Conservation (phyloP, 1,284 basidiomycete genomes). For the Sphaerobolus stellatus region DNA sequence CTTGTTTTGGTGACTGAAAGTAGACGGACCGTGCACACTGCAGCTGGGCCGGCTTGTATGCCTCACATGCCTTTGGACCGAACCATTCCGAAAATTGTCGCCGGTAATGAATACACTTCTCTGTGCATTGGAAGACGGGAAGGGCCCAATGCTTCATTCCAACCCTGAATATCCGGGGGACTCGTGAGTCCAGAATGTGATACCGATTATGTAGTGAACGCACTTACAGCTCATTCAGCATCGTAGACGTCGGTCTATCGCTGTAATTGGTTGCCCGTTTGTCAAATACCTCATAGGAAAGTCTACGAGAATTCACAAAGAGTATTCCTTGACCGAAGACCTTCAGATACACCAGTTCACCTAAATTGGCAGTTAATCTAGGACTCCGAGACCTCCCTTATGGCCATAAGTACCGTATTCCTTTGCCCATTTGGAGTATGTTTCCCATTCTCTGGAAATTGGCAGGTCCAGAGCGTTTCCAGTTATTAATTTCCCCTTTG, state of each 20-base stretch:
- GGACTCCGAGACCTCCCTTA: not conserved
- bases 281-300: constrained; percentile 9
- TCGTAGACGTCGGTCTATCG: not conserved
- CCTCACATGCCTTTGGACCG: too few species aligned
- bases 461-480: constrained; percentile 24
- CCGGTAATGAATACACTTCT: too few species aligned
- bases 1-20: too few species aligned
- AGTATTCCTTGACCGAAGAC: constrained; percentile 7
- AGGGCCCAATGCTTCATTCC: too few species aligned
- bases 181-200: too few species aligned
- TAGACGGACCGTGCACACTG: too few species aligned
- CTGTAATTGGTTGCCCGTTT: constrained; percentile 11
- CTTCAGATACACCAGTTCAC: constrained; percentile 12
- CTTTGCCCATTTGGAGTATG: constrained; percentile 18
- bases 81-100: too few species aligned
- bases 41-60: too few species aligned
- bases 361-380: not conserved
- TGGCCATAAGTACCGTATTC: constrained; percentile 19
- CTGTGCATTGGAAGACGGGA: too few species aligned
- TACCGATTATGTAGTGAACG: not conserved
- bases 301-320: constrained; percentile 11
- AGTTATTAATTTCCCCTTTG: constrained; percentile 14
- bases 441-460: constrained; percentile 14
- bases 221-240: not conserved
- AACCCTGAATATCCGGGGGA: too few species aligned